Base-by-base conservation (phyloP, 345 rosid species). In the Salix caprea region DNA sequence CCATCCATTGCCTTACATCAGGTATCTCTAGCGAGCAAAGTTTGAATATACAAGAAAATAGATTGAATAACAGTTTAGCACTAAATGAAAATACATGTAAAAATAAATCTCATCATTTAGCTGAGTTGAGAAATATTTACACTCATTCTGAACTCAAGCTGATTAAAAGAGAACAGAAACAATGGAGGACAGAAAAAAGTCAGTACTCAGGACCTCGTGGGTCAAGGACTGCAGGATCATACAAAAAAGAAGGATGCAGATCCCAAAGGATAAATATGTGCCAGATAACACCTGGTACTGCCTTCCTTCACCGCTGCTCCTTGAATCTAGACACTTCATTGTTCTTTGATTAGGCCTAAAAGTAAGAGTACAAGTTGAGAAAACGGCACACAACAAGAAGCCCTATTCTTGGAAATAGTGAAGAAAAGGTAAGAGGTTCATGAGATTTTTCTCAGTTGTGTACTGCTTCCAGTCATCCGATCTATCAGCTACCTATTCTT, bases 401-500 rank as follows among this genome's bases (percentile, higher is more conserved):
- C 58, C 5, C 42, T 37, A 21, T 37, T 32, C 70, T 37, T n/a
- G 21, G 46, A 32, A 32, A 37, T 7, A 21, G 39, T 16, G 42
- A 16, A 32, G 24, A 58, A 69, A 42, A 62, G 48, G 72, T 26
- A 67, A 67, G 69, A 76, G 48, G 46, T 34, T 15, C 69, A 24
- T 10, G 30, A 66, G 46, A 16, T 50, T 75, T 72, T 71, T 81
- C n/a, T 40, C 32, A 26, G 28, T 50, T 15, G 8, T 50, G 36
- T 23, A 74, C 66, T 42, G 40, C 77, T 50, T 74, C 65, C n/a
- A 74, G 56, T 73, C 68, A 54, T 70, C 14, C 39, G 6, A 21
- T 28, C 81, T 16, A 69, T 65, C 65, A 71, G 46, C 73, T 72
- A 85, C 83, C 82, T 82, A 15, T 79, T 82, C 71, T 61, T 39